These are phyloP conservation scores for Sabuloglossum arenarium DNA, from an alignment of 495 filamentous ascomycete genomes.

Conservation along the genomic window DNA sequence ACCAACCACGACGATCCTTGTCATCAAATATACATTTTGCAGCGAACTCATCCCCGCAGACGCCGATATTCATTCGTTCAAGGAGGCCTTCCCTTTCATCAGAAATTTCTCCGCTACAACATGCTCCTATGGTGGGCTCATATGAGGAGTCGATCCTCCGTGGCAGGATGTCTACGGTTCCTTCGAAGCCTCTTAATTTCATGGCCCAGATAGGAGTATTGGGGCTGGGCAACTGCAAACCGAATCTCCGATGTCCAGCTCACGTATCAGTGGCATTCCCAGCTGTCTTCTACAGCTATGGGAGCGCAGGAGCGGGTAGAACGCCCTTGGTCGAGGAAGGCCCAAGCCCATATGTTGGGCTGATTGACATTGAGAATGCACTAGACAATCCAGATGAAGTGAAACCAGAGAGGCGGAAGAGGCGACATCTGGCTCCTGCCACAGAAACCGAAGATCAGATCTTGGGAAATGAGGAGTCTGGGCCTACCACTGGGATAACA, in stretches of 20 bases:
- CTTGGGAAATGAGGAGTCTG: conserved; percentile 5
- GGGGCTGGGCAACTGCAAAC: conserved; percentile 75
- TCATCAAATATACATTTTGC: conserved; percentile 37
- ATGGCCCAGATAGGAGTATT: conserved; percentile 90
- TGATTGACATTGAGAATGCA: conserved; percentile 75
- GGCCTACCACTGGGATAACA: not conserved
- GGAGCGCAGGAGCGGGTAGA: conserved; percentile 33
- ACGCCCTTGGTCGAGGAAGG: conserved; percentile 48
- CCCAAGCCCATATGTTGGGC: conserved; percentile 88
- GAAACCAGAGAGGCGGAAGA: conserved; percentile 22
- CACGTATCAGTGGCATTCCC: conserved; percentile 90
- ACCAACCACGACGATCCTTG: conserved; percentile 53
- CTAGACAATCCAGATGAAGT: conserved; percentile 30
- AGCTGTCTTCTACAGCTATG: conserved; percentile 91
- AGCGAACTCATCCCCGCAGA: conserved; percentile 24
- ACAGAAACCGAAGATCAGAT: conserved; percentile 12
- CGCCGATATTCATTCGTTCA: conserved; percentile 31
- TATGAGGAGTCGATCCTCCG: conserved; percentile 93
- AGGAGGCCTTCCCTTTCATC: conserved; percentile 54
- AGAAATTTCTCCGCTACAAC: conserved; percentile 55
- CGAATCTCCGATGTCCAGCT: conserved; percentile 64
- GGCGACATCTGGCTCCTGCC: conserved; percentile 24
- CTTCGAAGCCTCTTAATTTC: conserved; percentile 84
- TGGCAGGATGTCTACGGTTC: conserved; percentile 91
- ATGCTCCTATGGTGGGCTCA: conserved; percentile 90